Conservation (phyloP, 2,329 filamentous ascomycete genomes). For the Sclerotinia glacialis region DNA sequence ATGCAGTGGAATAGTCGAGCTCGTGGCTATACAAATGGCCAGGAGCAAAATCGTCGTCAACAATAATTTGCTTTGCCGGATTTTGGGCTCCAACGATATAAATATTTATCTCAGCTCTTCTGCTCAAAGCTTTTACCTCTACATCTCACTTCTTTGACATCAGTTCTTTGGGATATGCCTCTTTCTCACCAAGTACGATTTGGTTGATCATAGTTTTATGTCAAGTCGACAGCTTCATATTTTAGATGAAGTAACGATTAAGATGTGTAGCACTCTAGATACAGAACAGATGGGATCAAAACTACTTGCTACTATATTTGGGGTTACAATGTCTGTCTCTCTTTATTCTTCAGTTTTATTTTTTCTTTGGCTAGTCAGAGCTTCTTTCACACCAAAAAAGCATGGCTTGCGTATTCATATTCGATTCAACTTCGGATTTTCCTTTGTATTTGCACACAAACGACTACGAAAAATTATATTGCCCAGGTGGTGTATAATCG, state of each 20-base stretch:
- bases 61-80: not conserved
- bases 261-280: not conserved
- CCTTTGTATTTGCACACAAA: not conserved
- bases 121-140: not conserved
- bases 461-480: constrained; percentile 3
- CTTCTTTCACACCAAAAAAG: not conserved
- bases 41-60: constrained; percentile 1
- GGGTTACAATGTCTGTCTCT: not conserved
- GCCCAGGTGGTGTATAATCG: constrained; percentile 18
- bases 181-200: not conserved
- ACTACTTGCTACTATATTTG: constrained; percentile 13
- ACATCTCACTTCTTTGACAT: constrained; percentile 2
- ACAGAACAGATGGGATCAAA: not conserved
- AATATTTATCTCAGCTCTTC: not conserved
- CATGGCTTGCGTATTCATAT: not conserved
- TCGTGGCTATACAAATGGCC: constrained; percentile 4
- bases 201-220: constrained; percentile 6
- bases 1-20: not conserved
- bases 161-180: not conserved
- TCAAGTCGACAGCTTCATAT: constrained; percentile 7
- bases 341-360: not conserved
- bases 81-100: not conserved
- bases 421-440: not conserved
- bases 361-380: not conserved
- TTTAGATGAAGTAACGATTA: not conserved